Conservation (phyloP, 2,329 filamentous ascomycete genomes). For the Coniosporium tulheliwenetii region DNA sequence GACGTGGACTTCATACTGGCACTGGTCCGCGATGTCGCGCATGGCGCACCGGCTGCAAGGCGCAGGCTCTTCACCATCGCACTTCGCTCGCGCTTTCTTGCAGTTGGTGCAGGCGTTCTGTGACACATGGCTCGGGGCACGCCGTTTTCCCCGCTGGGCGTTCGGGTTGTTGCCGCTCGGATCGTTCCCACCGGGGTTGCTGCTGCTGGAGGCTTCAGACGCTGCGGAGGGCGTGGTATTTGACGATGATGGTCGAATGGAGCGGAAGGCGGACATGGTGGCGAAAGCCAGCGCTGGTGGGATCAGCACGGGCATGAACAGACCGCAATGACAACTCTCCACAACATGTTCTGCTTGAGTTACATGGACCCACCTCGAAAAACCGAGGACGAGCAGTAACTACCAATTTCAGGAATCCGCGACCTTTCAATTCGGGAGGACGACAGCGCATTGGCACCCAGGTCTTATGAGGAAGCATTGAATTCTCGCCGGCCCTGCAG, state of each 20-base stretch:
- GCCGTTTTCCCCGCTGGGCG: constrained; percentile 4
- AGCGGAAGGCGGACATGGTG: constrained; percentile 7
- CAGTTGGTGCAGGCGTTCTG: constrained; percentile 14
- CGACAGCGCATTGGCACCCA: no score
- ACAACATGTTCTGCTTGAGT: no score
- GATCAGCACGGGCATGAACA: not conserved
- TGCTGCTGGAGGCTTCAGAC: not conserved
- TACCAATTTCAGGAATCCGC: no score
- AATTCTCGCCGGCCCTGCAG: no score
- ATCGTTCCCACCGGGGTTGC: not conserved
- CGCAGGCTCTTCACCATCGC: constrained; percentile 11
- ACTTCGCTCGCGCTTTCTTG: constrained; percentile 15
- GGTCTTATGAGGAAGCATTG: no score
- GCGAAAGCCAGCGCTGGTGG: no score
- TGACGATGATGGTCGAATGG: constrained; percentile 5
- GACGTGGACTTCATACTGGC: constrained; percentile 14
- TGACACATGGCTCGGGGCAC: constrained; percentile 11
- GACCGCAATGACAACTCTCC: no score
- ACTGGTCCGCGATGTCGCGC: constrained; percentile 9
- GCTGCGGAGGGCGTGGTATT: not conserved
- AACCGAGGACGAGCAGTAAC: no score
- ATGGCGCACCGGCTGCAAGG: constrained; percentile 10
- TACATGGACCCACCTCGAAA: no score
- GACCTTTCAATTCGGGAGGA: no score
- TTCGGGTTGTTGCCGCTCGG: not conserved